Evolutionary conservation across 2,329 filamentous ascomycete genomes (phyloP).

Genomic region (Fusarium sp.): DNA sequence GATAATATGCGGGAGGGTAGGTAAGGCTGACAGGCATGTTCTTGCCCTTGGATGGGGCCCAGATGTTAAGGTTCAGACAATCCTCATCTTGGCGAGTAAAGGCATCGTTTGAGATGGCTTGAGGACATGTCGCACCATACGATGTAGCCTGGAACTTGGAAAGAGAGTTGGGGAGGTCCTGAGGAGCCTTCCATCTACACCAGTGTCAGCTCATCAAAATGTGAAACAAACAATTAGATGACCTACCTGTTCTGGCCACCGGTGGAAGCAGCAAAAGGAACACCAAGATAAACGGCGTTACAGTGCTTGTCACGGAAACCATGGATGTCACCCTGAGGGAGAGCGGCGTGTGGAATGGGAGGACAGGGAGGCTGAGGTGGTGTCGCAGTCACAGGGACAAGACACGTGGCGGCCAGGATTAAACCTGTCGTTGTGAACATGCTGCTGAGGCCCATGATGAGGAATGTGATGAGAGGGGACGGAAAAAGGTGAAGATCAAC

Average conservation of each 20-base stretch:
- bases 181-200: conserved; percentile 35
- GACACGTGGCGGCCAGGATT: conserved; percentile 27
- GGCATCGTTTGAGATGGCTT: conserved; percentile 26
- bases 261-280: conserved; percentile 52
- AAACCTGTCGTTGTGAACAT: conserved; percentile 23
- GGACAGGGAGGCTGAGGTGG: not conserved
- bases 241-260: conserved; percentile 49
- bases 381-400: not conserved
- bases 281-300: conserved; percentile 50
- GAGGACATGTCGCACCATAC: conserved; percentile 38
- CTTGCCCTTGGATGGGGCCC: conserved; percentile 42
- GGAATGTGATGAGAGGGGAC: not conserved
- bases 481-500: conserved; percentile 29
- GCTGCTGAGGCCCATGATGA: conserved; percentile 27
- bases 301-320: conserved; percentile 49
- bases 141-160: conserved; percentile 19
- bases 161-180: conserved; percentile 25
- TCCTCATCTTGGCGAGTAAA: conserved; percentile 48
- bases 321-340: conserved; percentile 46
- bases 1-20: not conserved
- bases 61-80: conserved; percentile 55
- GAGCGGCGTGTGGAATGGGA: conserved; percentile 16
- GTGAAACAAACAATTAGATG: not conserved
- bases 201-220: conserved; percentile 1
- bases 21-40: conserved; percentile 41